These are phyloP conservation scores for Ophiobolus disseminans DNA, from an alignment of 2,329 filamentous ascomycete species.

Conservation along the genomic window DNA sequence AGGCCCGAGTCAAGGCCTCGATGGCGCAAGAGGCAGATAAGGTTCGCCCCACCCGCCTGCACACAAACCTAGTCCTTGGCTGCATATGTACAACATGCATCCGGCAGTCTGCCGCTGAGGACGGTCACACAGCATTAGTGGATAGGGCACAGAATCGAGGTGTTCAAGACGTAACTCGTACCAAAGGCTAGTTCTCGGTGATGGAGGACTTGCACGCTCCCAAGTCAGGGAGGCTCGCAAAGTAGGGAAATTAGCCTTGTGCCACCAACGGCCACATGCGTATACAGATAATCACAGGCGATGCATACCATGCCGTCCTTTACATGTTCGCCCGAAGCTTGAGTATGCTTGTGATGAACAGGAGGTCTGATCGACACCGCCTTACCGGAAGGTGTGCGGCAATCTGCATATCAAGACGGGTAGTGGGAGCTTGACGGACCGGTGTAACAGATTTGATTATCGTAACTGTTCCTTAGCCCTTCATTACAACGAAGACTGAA, in stretches of 20 bases:
- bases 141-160: too few relatives aligned
- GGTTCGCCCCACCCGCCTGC: constrained; percentile 9
- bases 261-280: too few relatives aligned
- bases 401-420: neutral
- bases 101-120: constrained; percentile 3
- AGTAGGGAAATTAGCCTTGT: too few relatives aligned
- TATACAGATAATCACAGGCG: too few relatives aligned
- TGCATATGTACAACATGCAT: constrained; percentile 27
- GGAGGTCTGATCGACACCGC: constrained; percentile 13
- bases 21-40: neutral
- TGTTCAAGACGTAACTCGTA: too few relatives aligned
- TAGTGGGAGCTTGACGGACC: neutral
- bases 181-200: too few relatives aligned
- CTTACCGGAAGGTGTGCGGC: constrained; percentile 1
- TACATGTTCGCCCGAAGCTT: neutral
- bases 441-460: too few relatives aligned
- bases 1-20: neutral
- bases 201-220: too few relatives aligned
- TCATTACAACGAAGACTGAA: too few relatives aligned
- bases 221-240: too few relatives aligned
- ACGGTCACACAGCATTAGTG: constrained; percentile 1
- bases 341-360: constrained; percentile 7
- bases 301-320: too few relatives aligned
- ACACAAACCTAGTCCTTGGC: constrained; percentile 14
- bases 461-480: too few relatives aligned